Evolutionary conservation across 208 protist species (phyloP).

Genomic region (Tetramitus jugosus): DNA sequence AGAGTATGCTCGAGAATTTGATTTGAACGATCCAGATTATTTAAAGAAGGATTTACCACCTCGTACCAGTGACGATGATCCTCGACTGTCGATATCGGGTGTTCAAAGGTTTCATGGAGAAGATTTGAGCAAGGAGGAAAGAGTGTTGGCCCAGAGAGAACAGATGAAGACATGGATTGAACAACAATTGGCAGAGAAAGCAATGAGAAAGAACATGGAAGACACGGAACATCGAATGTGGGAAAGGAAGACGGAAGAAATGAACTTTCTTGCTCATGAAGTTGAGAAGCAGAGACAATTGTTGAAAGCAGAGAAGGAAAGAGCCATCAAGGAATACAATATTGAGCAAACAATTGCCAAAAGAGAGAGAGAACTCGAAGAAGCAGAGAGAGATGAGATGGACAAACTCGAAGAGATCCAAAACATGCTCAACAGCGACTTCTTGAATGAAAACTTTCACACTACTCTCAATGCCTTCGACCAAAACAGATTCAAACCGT

Average conservation of each 20-base stretch:
- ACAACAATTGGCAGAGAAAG: conserved; percentile 74
- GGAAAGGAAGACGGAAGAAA: conserved; percentile 71
- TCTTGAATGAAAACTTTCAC: conserved; percentile 60
- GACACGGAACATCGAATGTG: conserved; percentile 61
- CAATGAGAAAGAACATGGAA: conserved; percentile 80
- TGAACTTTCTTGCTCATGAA: conserved; percentile 61
- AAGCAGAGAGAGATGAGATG: conserved; percentile 62
- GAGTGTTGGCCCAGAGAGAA: conserved; percentile 58
- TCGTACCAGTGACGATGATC: conserved; percentile 72
- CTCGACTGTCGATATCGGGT: conserved; percentile 61
- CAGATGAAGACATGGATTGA: conserved; percentile 68
- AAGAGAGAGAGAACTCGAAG: conserved; percentile 55
- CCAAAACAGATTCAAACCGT: conserved; percentile 19
- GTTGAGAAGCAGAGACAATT: conserved; percentile 61
- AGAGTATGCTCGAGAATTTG: conserved; percentile 65
- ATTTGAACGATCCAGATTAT: conserved; percentile 71
- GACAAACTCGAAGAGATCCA: conserved; percentile 73
- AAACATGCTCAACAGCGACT: conserved; percentile 67
- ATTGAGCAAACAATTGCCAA: conserved; percentile 69
- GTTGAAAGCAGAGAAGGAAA: conserved; percentile 55
- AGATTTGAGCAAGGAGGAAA: conserved; percentile 62
- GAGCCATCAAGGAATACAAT: conserved; percentile 71
- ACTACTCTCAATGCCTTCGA: neutral
- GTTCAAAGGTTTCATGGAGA: conserved; percentile 81
- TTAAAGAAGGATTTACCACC: conserved; percentile 66